Evolutionary conservation across 73 alveolate genomes (phyloP), one percentile per base, ranked within the genome.

Genomic region (Paramecium bursaria): DNA sequence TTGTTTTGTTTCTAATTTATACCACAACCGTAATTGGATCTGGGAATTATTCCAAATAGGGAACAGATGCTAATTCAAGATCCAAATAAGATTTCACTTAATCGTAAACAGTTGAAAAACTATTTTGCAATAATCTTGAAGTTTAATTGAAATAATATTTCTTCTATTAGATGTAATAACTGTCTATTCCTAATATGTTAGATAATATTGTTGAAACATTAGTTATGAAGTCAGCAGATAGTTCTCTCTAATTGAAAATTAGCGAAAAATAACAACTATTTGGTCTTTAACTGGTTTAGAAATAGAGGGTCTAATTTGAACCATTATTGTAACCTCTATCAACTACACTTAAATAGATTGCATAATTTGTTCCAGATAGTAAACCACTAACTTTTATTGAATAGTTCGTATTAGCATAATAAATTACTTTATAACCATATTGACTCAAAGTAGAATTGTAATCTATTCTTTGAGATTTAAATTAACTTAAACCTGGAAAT

Each of bases 271-370:
- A 51, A 48, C 55, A 76, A 76, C 54, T 75, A 9, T 5, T 50
- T 21, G 57, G 46, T 30, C 44, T 75, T 6, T 79, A 46, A 13
- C 49, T 33, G 30, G 85, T 79, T 23, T 50, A 53, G 15, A 79
- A 61, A 15, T 53, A 54, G 4, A 50, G 30, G n/a, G 44, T 48
- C 29, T 17, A 19, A 1, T 17, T 39, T 31, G 31, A 47, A 1
- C 85, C 89, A 17, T 53, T 0, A 79, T 79, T 79, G 57, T 79
- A 53, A 4, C 89, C 89, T 42, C 89, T 33, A 33, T 79, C 89
- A n/a, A 53, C 31, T 5, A 46, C 75, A 13, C 17, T 39, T 0
- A 79, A 35, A 25, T 79, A 82, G 3, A 79, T 50, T 3, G 54
- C 82, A 53, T 79, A 79, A 48, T 48, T 53, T 10, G 89, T 79